Evolutionary conservation across 495 filamentous ascomycete genomes (phyloP), one percentile per base, ranked within the genome.

Genomic region (Penicillium mononematosum): DNA sequence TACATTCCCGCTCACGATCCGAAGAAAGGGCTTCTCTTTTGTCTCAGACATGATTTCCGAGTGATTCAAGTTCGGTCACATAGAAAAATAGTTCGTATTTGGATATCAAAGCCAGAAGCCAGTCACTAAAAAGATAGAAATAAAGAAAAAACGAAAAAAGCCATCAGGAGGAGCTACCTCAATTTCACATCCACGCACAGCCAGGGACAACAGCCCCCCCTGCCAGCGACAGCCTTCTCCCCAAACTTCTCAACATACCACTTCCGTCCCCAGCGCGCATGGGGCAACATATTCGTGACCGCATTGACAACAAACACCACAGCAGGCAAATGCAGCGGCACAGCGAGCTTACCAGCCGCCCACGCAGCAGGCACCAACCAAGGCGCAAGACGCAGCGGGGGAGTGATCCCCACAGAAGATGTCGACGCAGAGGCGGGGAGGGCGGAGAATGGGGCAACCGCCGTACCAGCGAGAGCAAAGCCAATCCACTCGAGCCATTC

Each of bases 401-500:
- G 64, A 14, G 59, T 53, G 19, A 63, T 38, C 9, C 45, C 50
- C 22, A 45, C 34, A 17, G 56, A 22, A 29, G 56, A 34, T 11
- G 45, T 46, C 8, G 45, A 32, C 5, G 10, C 29, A 20, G 45
- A 32, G 7, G 42, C n/a, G 36, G 59, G 49, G 11, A 55, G 39
- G n/a, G 43, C 39, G 29, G 63, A 38, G 20, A 65, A 32, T 29
- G 69, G 70, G 20, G 61, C 64, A 4, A 78, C 62, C 0, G 69
- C 61, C 2, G 65, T 64, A 5, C 78, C 84, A n/a, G 82, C 74
- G 57, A 96, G 81, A 70, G 84, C 91, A 66, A 91, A 98, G 0
- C 94, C 94, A 19, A 80, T 65, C 94, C 95, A 98, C 75, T 98
- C 95, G 48, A 96, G 71, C 94, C 94, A 98, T 79, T 98, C 94